These are phyloP conservation scores for Ceratobasidium sp. DNA, from an alignment of 1,284 basidiomycete species.

Conservation along the genomic window DNA sequence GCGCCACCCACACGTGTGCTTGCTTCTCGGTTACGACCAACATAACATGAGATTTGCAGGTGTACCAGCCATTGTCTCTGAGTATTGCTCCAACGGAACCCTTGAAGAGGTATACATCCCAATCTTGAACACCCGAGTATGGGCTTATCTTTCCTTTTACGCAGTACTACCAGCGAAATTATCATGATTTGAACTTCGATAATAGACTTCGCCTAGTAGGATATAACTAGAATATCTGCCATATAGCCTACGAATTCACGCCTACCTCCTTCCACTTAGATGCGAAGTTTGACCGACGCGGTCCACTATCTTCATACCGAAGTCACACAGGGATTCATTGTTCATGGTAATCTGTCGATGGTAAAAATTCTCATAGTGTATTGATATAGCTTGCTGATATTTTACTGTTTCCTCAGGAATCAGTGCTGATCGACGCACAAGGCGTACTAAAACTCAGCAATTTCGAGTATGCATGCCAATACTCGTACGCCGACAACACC, in stretches of 20 bases:
- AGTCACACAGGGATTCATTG: constrained; percentile 9
- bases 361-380: background rate
- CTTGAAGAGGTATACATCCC: constrained; percentile 6
- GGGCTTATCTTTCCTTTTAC: no score
- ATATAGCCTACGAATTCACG: no score
- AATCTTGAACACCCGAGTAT: background rate
- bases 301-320: constrained; percentile 14
- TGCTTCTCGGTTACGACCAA: background rate
- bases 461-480: constrained; percentile 38
- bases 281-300: background rate
- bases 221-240: background rate
- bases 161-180: constrained; percentile 12
- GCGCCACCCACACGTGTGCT: constrained; percentile 2
- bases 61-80: constrained; percentile 10
- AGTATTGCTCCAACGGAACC: constrained; percentile 7
- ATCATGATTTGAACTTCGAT: background rate
- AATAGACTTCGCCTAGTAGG: background rate
- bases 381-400: no score
- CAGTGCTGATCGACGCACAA: background rate
- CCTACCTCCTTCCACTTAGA: constrained; percentile 1
- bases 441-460: constrained; percentile 13
- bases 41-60: background rate
- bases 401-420: background rate
- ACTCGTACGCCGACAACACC: constrained; percentile 9
- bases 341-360: constrained; percentile 32